Evolutionary conservation across 257 asterid genomes (phyloP), one percentile per base, ranked within the genome.

Genomic region (Lycium ferocissimum): DNA sequence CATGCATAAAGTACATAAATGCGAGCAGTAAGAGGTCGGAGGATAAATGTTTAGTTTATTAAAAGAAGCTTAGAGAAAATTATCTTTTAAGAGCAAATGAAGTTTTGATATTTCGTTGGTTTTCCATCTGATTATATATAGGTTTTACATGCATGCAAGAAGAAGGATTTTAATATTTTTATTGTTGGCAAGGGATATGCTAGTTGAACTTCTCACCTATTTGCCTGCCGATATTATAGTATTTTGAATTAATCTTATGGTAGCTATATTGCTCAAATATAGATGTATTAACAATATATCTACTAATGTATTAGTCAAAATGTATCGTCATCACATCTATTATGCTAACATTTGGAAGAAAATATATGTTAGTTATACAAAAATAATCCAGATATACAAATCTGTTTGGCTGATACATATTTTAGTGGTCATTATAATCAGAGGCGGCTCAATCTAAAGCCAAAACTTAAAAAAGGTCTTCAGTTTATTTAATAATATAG

Each of bases 131-230:
- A 66, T 22, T 83, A 82, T 51, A 66, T 88, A 67, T 62, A 57
- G 73, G 78, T 66, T 81, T 86, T 88, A 86, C 62, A 81, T 63
- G 49, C 14, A 12, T 70, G 75, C 11, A 82, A 81, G 57, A 63
- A 9, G n/a, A n/a, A 20, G 43, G 72, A 72, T 11, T 83, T 4
- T 26, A 26, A 26, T 26, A 26, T 26, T 26, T 26, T 26, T 26
- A 26, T 26, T 26, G 33, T 26, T 26, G 33, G 33, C 11, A n/a
- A 78, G 15, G 20, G 87, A 65, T 53, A 45, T 37, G 84, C 49
- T 86, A 37, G 89, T 84, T 86, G 76, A 87, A 83, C 88, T 66
- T 82, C 86, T 87, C 86, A 76, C 76, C 89, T 33, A 81, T n/a
- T 81, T 70, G 3, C n/a, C 20, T 71, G 37, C 9, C 61, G 20